Percentiles rank a stretch among this genome's conserved stretches.
Conservation (phyloP, 169 alveolate species). For the Blepharisma undulans region DNA sequence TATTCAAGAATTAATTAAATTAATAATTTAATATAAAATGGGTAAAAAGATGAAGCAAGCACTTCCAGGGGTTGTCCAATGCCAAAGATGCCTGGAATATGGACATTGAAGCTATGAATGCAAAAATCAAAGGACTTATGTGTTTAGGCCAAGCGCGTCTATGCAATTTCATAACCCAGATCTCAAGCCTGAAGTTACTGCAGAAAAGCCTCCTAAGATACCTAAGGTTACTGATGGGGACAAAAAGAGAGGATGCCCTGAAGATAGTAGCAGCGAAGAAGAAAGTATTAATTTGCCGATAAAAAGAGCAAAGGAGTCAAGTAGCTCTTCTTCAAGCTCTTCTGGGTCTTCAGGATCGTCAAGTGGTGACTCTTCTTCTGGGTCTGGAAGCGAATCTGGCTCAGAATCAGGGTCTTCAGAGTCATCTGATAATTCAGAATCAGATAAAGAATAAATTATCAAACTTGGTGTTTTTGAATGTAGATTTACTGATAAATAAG, state of each 20-base stretch:
- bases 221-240: slow-evolving; percentile 57
- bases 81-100: slow-evolving; percentile 75
- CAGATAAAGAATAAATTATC: neutral
- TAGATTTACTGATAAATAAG: neutral
- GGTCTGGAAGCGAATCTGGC: neutral
- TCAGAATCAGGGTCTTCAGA: neutral
- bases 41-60: neutral
- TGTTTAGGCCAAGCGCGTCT: slow-evolving; percentile 78
- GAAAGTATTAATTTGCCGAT: neutral
- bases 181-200: neutral
- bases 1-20: neutral
- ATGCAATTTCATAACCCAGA: slow-evolving; percentile 53
- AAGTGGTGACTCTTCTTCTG: neutral
- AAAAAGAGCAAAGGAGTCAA: neutral
- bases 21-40: neutral
- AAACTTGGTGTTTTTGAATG: neutral
- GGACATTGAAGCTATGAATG: slow-evolving; percentile 87
- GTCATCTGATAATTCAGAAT: neutral
- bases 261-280: neutral
- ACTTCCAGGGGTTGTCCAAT: slow-evolving; percentile 21
- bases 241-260: slow-evolving; percentile 31
- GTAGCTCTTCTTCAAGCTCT: neutral
- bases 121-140: slow-evolving; percentile 69
- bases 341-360: neutral
- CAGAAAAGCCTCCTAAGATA: slow-evolving; percentile 54